Evolutionary conservation across 768 basidiomycete genomes (phyloP), one percentile per base, ranked within the genome.

Genomic region (Termitomyces eurrhizus): DNA sequence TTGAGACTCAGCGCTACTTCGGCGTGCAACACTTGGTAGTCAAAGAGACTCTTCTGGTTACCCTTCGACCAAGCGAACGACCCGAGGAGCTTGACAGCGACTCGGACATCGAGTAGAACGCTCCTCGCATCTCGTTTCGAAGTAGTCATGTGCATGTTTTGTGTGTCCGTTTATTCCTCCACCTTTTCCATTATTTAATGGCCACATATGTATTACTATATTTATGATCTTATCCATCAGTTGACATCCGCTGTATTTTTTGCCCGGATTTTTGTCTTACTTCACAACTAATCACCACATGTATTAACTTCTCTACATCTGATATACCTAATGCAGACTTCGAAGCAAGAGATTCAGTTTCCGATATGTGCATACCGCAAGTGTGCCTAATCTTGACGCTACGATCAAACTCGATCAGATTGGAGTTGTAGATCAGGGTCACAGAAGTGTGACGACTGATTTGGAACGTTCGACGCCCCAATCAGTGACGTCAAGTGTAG

Each of bases 1-100:
- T 90, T 70, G 83, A 88, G 71, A 85, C 83, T 35, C 80, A 81
- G 64, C 78, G 86, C 39, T 89, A 90, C 74, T 89, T 90, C 67
- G 87, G 87, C 50, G 72, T 77, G 62, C 73, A 77, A 46, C 80
- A 83, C 63, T 66, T 76, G 41, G 78, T 83, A 71, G 77, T 88
- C 68, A 82, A 77, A 64, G 68, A 74, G 68, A 80, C 80, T 60
- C 74, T 76, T 63, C 70, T 83, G 52, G 79, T 83, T 21, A 70
- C 69, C 56, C 73, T 81, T 63, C 73, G 76, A 56, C 80, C 77
- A 52, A 69, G 65, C 62, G 76, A 75, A 64, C 64, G 67, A 44
- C 68, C 70, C 42, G 73, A 75, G 41, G 75, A 74, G 56, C 57
- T 68, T 52, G 75, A 76, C 39, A 73, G 72, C 42, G 75, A 73